phyloP scores from a whole-genome alignment of 2,329 filamentous ascomycete species.

The Microsporum canis region DNA sequence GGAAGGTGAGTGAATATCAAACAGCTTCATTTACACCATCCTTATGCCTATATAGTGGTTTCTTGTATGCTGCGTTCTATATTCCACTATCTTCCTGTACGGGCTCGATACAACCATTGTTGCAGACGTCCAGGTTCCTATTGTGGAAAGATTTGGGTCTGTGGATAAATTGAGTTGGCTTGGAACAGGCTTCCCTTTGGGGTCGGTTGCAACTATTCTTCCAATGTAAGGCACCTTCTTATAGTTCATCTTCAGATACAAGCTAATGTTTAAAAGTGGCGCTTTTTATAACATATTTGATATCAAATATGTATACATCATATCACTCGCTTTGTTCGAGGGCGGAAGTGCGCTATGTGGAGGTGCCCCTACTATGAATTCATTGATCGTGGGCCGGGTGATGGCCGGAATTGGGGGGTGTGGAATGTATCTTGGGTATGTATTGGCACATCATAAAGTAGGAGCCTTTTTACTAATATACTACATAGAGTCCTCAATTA shows the following conservation, averaged over 20 bases:
- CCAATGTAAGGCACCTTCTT: slow-evolving; percentile 10
- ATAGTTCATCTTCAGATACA: too few relatives aligned
- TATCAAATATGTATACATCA: slow-evolving; percentile 34
- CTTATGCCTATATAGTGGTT: neutral
- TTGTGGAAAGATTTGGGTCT: slow-evolving; percentile 30
- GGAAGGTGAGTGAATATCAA: neutral
- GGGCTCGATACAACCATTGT: slow-evolving; percentile 1
- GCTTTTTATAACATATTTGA: slow-evolving; percentile 36
- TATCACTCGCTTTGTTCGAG: slow-evolving; percentile 22
- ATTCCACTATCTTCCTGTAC: neutral
- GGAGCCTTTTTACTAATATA: neutral
- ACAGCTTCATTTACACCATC: neutral
- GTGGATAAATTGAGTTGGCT: slow-evolving; percentile 36
- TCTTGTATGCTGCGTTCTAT: neutral
- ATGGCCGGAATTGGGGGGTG: slow-evolving; percentile 25
- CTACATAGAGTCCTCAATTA: slow-evolving; percentile 16
- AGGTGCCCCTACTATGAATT: slow-evolving; percentile 35
- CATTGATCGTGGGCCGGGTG: slow-evolving; percentile 37
- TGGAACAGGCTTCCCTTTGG: slow-evolving; percentile 33
- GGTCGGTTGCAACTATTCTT: slow-evolving; percentile 28
- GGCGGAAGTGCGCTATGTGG: slow-evolving; percentile 32
- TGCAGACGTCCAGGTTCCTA: slow-evolving; percentile 26
- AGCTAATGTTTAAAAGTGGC: slow-evolving; percentile 15
- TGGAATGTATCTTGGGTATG: slow-evolving; percentile 24
- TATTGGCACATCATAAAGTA: neutral